Base-by-base conservation (phyloP, 2,329 filamentous ascomycete species). In the Chrysosporium keratinophilum region DNA sequence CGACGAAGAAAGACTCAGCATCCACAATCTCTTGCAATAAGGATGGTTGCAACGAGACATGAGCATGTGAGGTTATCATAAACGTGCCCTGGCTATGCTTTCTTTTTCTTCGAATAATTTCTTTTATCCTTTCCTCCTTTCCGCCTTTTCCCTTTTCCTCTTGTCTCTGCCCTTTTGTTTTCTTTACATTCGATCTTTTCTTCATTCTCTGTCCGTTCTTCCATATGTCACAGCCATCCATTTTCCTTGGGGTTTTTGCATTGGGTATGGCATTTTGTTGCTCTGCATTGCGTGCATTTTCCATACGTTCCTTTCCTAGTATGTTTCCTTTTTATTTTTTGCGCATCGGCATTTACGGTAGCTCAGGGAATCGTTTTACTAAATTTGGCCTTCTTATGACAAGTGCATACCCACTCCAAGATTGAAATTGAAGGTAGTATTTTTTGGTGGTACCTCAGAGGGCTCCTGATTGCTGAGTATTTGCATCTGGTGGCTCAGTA, bases 1-100 rank as follows among this genome's bases (percentile, higher is more conserved):
- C 42, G 57, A 60, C n/a, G 58, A 60, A 37, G 57, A 59, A 33
- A 56, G 52, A 50, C 45, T 59, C 20, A 56, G 56, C 39, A 59
- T 59, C 35, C 42, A 37, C 34, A 58, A 57, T 20, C 52, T 59
- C 3, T 17, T 59, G 33, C 52, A 54, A 31, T 59, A 52, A n/a
- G 17, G 14, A 1, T 11, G 15, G 6, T 11, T 20, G 6, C 12
- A 33, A 52, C n/a, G 3, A 45, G 11, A 44, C 28, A 10, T n/a
- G 19, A 2, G 6, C 28, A 15, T 34, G 14, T 34, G 23, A 43
- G 35, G 10, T 43, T 44, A 34, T 6, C 9, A 33, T 33, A 40
- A 12, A 31, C 39, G 34, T 34, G 23, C n/a, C 20, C 20, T 3
- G 14, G 9, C 19, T 17, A 2, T 14, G 19, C 39, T 9, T 15